Base-by-base conservation (phyloP, 768 basidiomycete species). In the Neoboletus brunneissimus region DNA sequence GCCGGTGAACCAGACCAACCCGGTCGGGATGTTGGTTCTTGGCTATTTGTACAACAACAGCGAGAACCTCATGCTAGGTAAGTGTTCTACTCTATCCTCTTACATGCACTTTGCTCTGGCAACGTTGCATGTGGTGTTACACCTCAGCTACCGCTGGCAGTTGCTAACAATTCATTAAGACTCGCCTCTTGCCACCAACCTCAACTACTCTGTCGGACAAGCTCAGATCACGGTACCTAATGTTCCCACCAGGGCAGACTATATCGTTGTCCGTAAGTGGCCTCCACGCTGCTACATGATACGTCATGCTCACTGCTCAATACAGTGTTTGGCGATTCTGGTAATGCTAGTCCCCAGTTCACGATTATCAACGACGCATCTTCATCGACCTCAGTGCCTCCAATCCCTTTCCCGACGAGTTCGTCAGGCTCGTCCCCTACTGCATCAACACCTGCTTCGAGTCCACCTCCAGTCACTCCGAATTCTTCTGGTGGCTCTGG, bases 311-410 rank as follows among this genome's bases (percentile, higher is more conserved):
- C 25, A 64, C 5, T 43, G 18, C 16, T 48, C 18, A 35, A 29
- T 5, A 10, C 44, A 75, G 74, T 76, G 45, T 71, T 76, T 7
- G 75, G 75, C 9, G 76, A 76, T 55, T 78, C 77, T 42, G 75
- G 75, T 40, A 76, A 76, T 38, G 69, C 75, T 9, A 76, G 75
- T 48, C 76, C 73, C 16, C 23, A 69, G 47, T 77, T 76, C 38
- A 75, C 75, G 54, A 76, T 76, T 41, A 70, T 81, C 60, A 81
- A 96, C 37, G 91, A 91, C 61, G 68, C 72, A 27, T 75, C 80
- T 54, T 79, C 78, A 42, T 72, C 68, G 9, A 46, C 63, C 20
- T 40, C 64, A 27, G 32, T 22, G 46, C 13, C 60, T 10, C 42
- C 67, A 6, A 34, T 53, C 22, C 41, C 64, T 45, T 6, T 10